phyloP scores from a whole-genome alignment of 2,329 filamentous ascomycete genomes.

The Talaromyces sp. region DNA sequence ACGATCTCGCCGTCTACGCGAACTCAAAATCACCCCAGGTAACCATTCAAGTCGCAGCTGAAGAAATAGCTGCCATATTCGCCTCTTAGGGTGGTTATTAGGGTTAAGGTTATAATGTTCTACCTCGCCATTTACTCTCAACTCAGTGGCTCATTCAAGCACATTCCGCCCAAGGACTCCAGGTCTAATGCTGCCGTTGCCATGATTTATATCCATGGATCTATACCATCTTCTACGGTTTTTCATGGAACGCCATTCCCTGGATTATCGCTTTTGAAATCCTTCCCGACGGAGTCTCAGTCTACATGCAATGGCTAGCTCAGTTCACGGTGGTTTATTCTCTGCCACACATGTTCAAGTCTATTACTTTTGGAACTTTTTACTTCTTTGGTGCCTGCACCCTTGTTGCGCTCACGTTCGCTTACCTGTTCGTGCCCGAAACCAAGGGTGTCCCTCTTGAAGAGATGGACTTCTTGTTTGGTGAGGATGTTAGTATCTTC shows the following conservation, averaged over 20 bases:
- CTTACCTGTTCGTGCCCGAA: slow-evolving; percentile 5
- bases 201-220: slow-evolving; percentile 22
- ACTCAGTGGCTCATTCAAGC: slow-evolving; percentile 8
- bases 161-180: slow-evolving; percentile 8
- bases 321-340: slow-evolving; percentile 48
- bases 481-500: neutral
- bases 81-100: neutral
- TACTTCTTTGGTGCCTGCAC: slow-evolving; percentile 7
- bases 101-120: slow-evolving; percentile 24
- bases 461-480: slow-evolving; percentile 11
- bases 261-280: slow-evolving; percentile 38
- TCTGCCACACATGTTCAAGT: slow-evolving; percentile 40
- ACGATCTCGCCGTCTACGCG: slow-evolving; percentile 24
- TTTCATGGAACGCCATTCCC: slow-evolving; percentile 31
- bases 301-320: slow-evolving; percentile 38
- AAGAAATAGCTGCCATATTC: neutral
- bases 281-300: slow-evolving; percentile 36
- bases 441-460: slow-evolving; percentile 8
- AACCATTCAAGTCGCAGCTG: neutral
- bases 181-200: slow-evolving; percentile 23
- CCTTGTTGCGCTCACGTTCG: slow-evolving; percentile 3
- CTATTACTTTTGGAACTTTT: slow-evolving; percentile 8
- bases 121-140: slow-evolving; percentile 25
- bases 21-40: slow-evolving; percentile 4
- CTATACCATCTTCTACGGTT: slow-evolving; percentile 21